Conservation (phyloP, 352 stramenopile species). For the Blastocystis sp. region DNA sequence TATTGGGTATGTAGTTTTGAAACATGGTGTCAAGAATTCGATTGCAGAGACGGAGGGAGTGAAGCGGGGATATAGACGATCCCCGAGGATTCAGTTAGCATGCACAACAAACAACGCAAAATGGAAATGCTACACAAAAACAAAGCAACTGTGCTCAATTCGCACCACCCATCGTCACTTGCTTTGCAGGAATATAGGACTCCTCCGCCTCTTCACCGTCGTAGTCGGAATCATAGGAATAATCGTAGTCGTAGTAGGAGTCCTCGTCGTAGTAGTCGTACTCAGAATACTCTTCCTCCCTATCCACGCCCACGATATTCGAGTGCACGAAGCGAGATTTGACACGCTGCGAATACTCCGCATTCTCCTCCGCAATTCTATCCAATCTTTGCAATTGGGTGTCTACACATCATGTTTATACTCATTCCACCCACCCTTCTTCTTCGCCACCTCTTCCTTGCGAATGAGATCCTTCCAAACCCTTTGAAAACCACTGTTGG, state of each 20-base stretch:
- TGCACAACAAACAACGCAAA: no score
- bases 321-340: constrained; percentile 1
- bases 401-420: background rate
- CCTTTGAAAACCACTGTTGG: background rate
- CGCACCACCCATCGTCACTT: no score
- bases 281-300: background rate
- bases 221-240: background rate
- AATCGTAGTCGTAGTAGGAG: background rate
- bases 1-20: background rate
- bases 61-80: no score
- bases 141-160: no score
- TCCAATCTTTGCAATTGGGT: constrained; percentile 16
- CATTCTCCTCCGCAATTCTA: constrained; percentile 20
- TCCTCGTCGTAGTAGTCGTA: background rate
- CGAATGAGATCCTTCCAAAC: background rate
- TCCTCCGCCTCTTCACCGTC: background rate
- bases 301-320: constrained; percentile 30
- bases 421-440: background rate
- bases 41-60: no score
- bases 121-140: no score
- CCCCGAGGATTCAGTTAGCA: no score
- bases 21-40: no score
- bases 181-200: background rate
- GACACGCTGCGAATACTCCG: background rate
- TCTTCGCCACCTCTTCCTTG: constrained; percentile 11